Conservation (phyloP, 139 green algal genomes). For the Tetratostichococcus sp. region DNA sequence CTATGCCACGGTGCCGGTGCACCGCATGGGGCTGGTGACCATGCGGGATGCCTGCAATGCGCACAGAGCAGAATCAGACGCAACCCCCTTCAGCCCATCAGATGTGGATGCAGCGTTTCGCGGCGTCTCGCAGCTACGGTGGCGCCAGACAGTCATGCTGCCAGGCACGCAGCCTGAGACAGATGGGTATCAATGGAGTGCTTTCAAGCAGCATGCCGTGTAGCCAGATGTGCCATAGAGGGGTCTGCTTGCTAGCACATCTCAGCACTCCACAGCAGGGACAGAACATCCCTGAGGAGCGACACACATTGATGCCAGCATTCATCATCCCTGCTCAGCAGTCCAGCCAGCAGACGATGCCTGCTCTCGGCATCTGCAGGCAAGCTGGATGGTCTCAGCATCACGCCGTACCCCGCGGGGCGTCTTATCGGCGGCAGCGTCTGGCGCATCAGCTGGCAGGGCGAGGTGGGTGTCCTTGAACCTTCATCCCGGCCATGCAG, state of each 20-base stretch:
- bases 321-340: too few species aligned
- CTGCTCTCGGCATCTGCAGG: too few species aligned
- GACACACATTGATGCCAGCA: too few species aligned
- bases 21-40: constrained; percentile 83
- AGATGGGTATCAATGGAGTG: too few species aligned
- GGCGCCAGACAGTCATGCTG: constrained; percentile 56
- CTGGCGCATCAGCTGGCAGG: constrained; percentile 69
- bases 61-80: constrained; percentile 47
- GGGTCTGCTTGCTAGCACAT: too few species aligned
- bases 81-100: constrained; percentile 55
- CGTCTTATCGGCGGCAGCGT: constrained; percentile 80
- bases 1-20: constrained; percentile 72
- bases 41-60: constrained; percentile 71
- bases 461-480: constrained; percentile 42
- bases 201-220: too few species aligned
- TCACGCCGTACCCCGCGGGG: constrained; percentile 76
- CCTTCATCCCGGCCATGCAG: too few species aligned
- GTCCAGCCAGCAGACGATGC: too few species aligned
- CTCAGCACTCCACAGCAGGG: too few species aligned
- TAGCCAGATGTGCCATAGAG: too few species aligned
- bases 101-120: constrained; percentile 82
- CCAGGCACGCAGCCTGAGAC: constrained; percentile 2
- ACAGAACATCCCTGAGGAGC: too few species aligned
- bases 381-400: constrained; percentile 48
- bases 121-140: constrained; percentile 49